Base-by-base conservation (phyloP, 208 protist species). In the Vickermania ingenoplastis region DNA sequence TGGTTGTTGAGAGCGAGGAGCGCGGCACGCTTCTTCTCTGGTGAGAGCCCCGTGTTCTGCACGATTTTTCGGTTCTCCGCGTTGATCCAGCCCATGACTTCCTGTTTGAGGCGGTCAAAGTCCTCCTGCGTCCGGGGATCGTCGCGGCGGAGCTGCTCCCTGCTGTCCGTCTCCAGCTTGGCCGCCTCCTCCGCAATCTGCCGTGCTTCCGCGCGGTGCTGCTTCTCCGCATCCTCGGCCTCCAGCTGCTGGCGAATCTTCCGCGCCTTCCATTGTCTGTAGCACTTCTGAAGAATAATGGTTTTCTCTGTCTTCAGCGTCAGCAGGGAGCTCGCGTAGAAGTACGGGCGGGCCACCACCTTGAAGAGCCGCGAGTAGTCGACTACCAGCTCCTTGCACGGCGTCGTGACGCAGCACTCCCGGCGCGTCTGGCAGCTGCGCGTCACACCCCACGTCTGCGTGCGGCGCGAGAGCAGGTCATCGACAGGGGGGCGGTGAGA, bases 191-290 rank as follows among this genome's bases (percentile, higher is more conserved):
- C 73, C 17, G 75, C 65, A 1, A 75, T 70, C 58, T 90, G 77
- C 27, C 74, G 69, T 5, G 45, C 69, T 53, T 74, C 79, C 21
- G 80, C 79, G 28, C 73, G 65, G 26, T 80, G 65, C 59, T 89
- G 76, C 62, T 82, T 78, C 30, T 71, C 78, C 26, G 77, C 63
- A 52, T 86, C 73, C 21, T 68, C 72, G 25, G 62, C 76, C 58
- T 79, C 73, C 28, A 97, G 81, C 50, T 71, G 55, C 3, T 61
- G 49, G 1, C 81, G 86, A 17, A 85, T 56, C 27, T 64, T 77
- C 14, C 94, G 81, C 22, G 97, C 96, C 65, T 97, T 95, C 84
- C 90, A 97, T 62, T 92, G 79, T 21, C 97, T 81, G 61, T 94
- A 89, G 70, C 92, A 75, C 61, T 86, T 91, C 70, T 98, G 96